Evolutionary conservation across 768 basidiomycete species (phyloP), one percentile per base, ranked within the genome.

Genomic region (Pleurotus giganteus): DNA sequence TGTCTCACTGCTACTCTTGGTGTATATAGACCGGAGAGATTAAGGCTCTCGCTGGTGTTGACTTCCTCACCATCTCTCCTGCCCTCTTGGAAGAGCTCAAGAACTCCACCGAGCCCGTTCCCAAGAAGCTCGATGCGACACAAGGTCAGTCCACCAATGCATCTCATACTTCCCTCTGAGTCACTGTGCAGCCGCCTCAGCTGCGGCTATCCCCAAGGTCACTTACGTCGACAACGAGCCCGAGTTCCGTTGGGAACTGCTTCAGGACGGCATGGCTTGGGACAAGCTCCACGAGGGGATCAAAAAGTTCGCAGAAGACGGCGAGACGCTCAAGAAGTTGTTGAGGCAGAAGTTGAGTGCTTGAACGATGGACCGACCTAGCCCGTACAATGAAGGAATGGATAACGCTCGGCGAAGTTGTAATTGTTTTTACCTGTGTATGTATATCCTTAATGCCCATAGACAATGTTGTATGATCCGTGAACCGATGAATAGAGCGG

Each of bases 241-340:
- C 58, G 91, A 94, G 67, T 98, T 98, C 91, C 88, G 92, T 57
- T 97, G 94, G 94, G 62, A 82, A 9, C 87, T 98, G 55, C 84
- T 97, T 65, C 82, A 94, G 66, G 95, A 98, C 73, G 75, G 81
- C 68, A 97, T 98, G 95, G 94, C 96, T n/a, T 96, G 94, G 68
- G 96, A 98, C 72, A 98, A 98, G 79, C 80, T 98, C 53, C 93
- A 97, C 71, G 93, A 98, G 76, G 97, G 97, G 65, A 97, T 99
- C 79, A 87, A 86, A 78, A 97, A 96, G 74, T 99, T 99, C 68
- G 95, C 94, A 47, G 94, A 91, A 77, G 97, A 98, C 66, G 94
- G 93, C 55, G 82, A 85, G 67, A 84, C 90, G 2, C 86, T 99
- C 75, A 97, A 96, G 82, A 71, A 73, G 11, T 69, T 91, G 60